Conservation (phyloP, 805 yeast species). For the Ogataea corticis region DNA sequence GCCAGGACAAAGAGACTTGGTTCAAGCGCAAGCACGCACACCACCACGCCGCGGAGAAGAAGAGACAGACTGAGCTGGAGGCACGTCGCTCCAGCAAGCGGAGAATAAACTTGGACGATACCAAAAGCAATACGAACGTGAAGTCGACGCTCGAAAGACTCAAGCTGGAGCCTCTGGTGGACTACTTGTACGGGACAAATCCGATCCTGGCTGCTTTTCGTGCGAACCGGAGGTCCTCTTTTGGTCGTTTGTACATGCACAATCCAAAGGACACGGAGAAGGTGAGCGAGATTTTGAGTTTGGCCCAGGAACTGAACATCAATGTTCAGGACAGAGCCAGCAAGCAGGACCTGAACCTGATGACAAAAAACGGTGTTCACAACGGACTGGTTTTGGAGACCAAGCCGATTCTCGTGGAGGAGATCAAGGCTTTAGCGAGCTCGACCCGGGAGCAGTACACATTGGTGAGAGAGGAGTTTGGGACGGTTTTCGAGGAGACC, state of each 20-base stretch:
- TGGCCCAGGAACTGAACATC: constrained; percentile 48
- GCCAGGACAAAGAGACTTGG: constrained; percentile 61
- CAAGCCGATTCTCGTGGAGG: constrained; percentile 45
- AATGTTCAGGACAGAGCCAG: constrained; percentile 32
- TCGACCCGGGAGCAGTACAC: constrained; percentile 19
- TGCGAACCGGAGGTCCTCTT: constrained; percentile 53
- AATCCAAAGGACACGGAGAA: constrained; percentile 33
- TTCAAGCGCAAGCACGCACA: constrained; percentile 65
- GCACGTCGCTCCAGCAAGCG: constrained; percentile 7
- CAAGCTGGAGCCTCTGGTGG: constrained; percentile 49
- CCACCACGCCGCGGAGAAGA: constrained; percentile 55
- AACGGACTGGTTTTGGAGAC: constrained; percentile 78
- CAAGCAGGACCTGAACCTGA: constrained; percentile 55
- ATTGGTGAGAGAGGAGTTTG: constrained; percentile 26
- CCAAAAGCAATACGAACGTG: constrained; percentile 1
- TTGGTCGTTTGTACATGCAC: constrained; percentile 51
- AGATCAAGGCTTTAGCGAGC: constrained; percentile 26
- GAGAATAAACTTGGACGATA: constrained; percentile 8
- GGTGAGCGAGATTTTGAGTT: constrained; percentile 41
- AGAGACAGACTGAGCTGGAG: constrained; percentile 24
- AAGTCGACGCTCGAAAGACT: constrained; percentile 18
- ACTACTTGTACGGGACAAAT: constrained; percentile 75
- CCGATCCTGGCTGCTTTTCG: constrained; percentile 70
- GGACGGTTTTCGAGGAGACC: constrained; percentile 15
- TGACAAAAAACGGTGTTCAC: constrained; percentile 72